phyloP scores from a whole-genome alignment of 2,329 filamentous ascomycete species.

The Tolypocladium inflatum region DNA sequence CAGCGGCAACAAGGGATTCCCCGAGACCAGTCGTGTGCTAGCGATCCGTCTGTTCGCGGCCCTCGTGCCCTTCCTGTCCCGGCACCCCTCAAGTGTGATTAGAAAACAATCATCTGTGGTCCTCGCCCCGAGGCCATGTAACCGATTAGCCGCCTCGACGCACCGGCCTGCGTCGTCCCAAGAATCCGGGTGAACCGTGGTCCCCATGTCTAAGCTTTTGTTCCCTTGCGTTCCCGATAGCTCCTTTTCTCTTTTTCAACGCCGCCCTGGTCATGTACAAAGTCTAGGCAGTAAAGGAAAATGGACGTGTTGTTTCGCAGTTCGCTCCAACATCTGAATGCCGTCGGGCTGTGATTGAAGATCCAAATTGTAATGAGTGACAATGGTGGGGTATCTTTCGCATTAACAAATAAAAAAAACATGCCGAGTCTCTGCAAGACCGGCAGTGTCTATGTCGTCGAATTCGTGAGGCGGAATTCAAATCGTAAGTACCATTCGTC shows the following conservation, averaged over 20 bases:
- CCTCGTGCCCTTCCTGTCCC: not conserved
- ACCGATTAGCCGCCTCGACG: not conserved
- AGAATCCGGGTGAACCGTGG: not conserved
- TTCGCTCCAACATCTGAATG: not conserved
- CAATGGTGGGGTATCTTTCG: constrained; percentile 18
- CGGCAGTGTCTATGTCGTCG: constrained; percentile 1
- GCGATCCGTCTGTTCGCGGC: not conserved
- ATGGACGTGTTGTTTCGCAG: not conserved
- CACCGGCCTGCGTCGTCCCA: not conserved
- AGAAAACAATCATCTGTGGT: not conserved
- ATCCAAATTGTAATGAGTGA: constrained; percentile 10
- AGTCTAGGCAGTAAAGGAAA: constrained; percentile 2
- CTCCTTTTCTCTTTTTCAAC: not conserved
- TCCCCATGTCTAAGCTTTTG: not conserved
- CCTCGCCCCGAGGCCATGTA: not conserved
- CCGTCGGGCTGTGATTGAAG: not conserved
- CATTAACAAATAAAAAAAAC: constrained; percentile 6
- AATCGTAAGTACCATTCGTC: not conserved
- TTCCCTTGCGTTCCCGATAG: not conserved
- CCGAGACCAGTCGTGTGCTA: not conserved
- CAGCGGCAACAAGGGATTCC: not conserved
- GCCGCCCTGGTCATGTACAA: constrained; percentile 2
- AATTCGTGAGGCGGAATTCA: not conserved
- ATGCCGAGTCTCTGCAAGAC: constrained; percentile 5
- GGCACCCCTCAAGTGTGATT: not conserved